A percentile compares a stretch with the other conserved stretches of the same genome.
Conservation (phyloP, 345 rosid genomes). For the Rhodamnia rubescens region DNA sequence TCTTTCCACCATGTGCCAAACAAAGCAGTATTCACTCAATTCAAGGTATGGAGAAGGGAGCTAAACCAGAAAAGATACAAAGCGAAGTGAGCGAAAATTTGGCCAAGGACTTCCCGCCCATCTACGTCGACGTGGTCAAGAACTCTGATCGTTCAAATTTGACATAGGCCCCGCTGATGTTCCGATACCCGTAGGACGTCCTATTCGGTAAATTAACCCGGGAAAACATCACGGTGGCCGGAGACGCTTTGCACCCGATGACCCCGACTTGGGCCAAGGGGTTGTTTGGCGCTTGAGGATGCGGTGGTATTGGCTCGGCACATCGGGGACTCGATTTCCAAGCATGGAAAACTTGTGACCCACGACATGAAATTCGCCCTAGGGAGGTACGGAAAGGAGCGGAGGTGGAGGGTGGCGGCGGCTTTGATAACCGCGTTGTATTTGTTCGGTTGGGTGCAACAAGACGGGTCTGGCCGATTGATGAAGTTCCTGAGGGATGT, state of each 20-base stretch:
- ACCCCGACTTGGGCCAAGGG: slow-evolving; percentile 32
- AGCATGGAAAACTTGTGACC: not conserved
- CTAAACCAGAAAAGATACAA: not conserved
- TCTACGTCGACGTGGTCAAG: slow-evolving; percentile 7
- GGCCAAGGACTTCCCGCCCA: slow-evolving; percentile 12
- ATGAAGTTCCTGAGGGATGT: slow-evolving; percentile 13
- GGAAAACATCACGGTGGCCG: slow-evolving; percentile 20
- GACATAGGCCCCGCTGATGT: slow-evolving; percentile 15
- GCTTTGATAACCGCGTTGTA: slow-evolving; percentile 15
- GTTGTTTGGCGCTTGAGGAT: slow-evolving; percentile 24
- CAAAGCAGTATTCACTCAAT: not conserved
- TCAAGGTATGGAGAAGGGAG: not conserved
- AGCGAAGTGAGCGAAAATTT: slow-evolving; percentile 6
- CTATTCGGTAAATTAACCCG: slow-evolving; percentile 16
- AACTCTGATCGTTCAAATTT: slow-evolving; percentile 14
- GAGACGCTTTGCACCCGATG: slow-evolving; percentile 46
- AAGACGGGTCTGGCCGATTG: slow-evolving; percentile 16
- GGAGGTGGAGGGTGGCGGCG: slow-evolving; percentile 1
- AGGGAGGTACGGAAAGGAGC: slow-evolving; percentile 9
- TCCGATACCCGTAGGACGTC: slow-evolving; percentile 22
- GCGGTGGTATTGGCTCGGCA: slow-evolving; percentile 23
- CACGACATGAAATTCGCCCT: slow-evolving; percentile 1
- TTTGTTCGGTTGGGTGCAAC: slow-evolving; percentile 24
- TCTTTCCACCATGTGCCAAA: not conserved
- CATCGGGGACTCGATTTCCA: slow-evolving; percentile 8